Evolutionary conservation across 306 rosid species (phyloP), one percentile per base, ranked within the genome.

Genomic region (Corylus americana): DNA sequence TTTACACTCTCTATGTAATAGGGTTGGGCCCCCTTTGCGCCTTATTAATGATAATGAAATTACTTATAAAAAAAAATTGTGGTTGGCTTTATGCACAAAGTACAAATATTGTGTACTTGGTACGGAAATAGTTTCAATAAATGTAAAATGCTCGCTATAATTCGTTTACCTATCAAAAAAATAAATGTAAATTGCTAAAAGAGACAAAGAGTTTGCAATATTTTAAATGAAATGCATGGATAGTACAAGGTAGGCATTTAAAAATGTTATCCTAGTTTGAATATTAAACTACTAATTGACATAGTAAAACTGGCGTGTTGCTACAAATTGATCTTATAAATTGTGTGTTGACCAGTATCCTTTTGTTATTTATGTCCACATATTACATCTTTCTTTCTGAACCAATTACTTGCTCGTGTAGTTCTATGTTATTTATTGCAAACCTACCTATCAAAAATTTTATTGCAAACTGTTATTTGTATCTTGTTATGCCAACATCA

Each of bases 401-500:
- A 13, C 61, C 8, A 57, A n/a, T 59, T 20, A 25, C 57, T 66
- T 74, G 11, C 18, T 16, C n/a, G 12, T 39, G 7, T 20, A 7
- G 27, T 71, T 39, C 29, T 20, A 11, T 37, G 9, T 35, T 53
- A 25, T 22, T 22, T 22, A 22, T 22, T 22, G 22, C 22, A 22
- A 22, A 22, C 22, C 22, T 22, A 22, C 22, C 22, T 22, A 22
- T 22, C 22, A 22, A 22, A 22, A 22, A 22, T 22, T 78, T 7
- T 54, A 73, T 74, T 63, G 10, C 77, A 71, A 25, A 18, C 27
- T 18, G 12, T 35, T 11, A 20, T 8, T 11, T 57, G 48, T 45
- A 22, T 63, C 61, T 75, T 50, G 16, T 45, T 54, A 77, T 81
- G 80, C 86, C 74, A 47, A 80, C 69, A 78, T 78, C 68, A 59